These are phyloP conservation scores for Lactifluus echinatus DNA, from an alignment of 768 basidiomycete genomes.

Conservation along the genomic window DNA sequence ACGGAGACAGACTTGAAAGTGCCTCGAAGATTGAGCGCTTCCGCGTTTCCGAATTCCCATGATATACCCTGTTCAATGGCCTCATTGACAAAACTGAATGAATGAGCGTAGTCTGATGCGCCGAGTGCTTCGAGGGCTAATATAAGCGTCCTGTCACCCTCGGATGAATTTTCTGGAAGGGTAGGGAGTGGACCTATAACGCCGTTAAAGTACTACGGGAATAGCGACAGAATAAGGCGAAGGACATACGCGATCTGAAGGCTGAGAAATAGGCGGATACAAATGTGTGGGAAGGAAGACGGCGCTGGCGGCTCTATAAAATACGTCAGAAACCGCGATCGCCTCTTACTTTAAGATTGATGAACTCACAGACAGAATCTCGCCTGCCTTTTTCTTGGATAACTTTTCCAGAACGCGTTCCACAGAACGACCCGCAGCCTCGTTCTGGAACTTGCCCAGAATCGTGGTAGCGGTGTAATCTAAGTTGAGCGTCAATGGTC, in stretches of 20 bases:
- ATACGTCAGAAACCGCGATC: slow-evolving; percentile 1
- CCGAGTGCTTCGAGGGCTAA: slow-evolving; percentile 77
- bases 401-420: slow-evolving; percentile 90
- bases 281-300: slow-evolving; percentile 84
- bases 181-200: slow-evolving; percentile 51
- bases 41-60: slow-evolving; percentile 64
- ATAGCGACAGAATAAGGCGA: slow-evolving; percentile 1
- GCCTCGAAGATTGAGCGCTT: slow-evolving; percentile 86
- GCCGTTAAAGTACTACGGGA: not conserved
- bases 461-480: slow-evolving; percentile 98
- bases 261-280: slow-evolving; percentile 95
- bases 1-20: slow-evolving; percentile 75
- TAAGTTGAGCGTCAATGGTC: slow-evolving; percentile 24
- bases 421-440: slow-evolving; percentile 65
- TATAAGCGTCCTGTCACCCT: slow-evolving; percentile 76
- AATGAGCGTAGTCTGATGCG: slow-evolving; percentile 78
- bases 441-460: slow-evolving; percentile 86
- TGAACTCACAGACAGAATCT: slow-evolving; percentile 55
- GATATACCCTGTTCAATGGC: slow-evolving; percentile 82
- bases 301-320: slow-evolving; percentile 59
- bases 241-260: slow-evolving; percentile 73
- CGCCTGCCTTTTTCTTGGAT: slow-evolving; percentile 59
- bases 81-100: slow-evolving; percentile 73
- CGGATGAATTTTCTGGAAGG: slow-evolving; percentile 65
- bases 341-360: not conserved